Percentiles rank a stretch among this genome's conserved stretches.
These are phyloP conservation scores for Sporodiniella umbellata DNA, from an alignment of 371 early-diverging fungal species.

Conservation along the genomic window DNA sequence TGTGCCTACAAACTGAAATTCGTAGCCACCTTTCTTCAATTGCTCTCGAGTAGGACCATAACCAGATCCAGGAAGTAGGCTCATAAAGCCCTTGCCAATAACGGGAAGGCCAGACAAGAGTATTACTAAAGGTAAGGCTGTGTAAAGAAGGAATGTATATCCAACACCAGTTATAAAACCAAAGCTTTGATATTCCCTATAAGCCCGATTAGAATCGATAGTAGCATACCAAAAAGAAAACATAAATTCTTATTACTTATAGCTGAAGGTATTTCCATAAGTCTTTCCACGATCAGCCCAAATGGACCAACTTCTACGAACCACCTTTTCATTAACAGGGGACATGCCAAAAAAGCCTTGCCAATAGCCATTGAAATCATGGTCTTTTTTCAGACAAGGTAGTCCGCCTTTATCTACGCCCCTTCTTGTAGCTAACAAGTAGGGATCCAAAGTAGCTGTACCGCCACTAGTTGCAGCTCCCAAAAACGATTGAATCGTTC, in stretches of 20 bases:
- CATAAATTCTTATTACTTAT: too few relatives aligned
- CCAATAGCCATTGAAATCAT: slow-evolving; percentile 44
- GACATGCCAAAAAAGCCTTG: slow-evolving; percentile 64
- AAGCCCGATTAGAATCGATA: too few relatives aligned
- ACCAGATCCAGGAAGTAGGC: slow-evolving; percentile 52
- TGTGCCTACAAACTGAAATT: slow-evolving; percentile 45
- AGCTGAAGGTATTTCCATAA: slow-evolving; percentile 58
- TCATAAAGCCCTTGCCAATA: slow-evolving; percentile 43
- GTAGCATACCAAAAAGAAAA: too few relatives aligned
- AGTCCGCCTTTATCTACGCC: slow-evolving; percentile 32
- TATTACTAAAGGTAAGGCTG: slow-evolving; percentile 26
- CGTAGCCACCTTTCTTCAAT: slow-evolving; percentile 44
- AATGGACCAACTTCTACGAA: slow-evolving; percentile 52
- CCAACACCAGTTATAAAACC: slow-evolving; percentile 39
- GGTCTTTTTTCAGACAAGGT: slow-evolving; percentile 21
- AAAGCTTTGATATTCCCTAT: slow-evolving; percentile 51
- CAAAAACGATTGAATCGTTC: slow-evolving; percentile 51
- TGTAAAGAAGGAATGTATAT: slow-evolving; percentile 30
- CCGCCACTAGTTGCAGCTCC: slow-evolving; percentile 14
- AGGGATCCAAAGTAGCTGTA: slow-evolving; percentile 33
- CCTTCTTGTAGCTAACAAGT: slow-evolving; percentile 29
- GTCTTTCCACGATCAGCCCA: slow-evolving; percentile 36
- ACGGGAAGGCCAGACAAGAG: slow-evolving; percentile 32
- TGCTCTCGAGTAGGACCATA: slow-evolving; percentile 57
- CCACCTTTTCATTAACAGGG: slow-evolving; percentile 51